Base-by-base conservation (phyloP, 306 rosid species). In the Trifolium subterraneum region DNA sequence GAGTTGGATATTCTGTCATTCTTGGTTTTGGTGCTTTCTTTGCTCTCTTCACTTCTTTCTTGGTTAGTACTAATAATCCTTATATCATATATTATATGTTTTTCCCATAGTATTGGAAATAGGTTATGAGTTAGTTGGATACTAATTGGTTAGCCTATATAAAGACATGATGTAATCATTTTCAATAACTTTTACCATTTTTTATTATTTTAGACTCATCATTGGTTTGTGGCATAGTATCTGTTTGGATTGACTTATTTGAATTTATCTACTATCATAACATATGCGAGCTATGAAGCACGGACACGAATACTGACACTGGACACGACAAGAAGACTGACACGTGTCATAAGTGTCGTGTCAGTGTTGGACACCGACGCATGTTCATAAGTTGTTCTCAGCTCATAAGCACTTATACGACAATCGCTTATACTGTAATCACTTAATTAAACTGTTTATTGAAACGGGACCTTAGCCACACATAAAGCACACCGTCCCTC, bases 21-120 rank as follows among this genome's bases (percentile, higher is more conserved):
- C 92, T 93, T 70, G 97, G 98, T 7, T 93, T 93, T 82, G 98
- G 98, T 71, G 96, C 96, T 68, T 93, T 93, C 84, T 93, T 93
- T 63, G 93, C 97, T 14, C 69, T 93, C 83, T 89, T 93, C 85
- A 93, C 98, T 19, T 91, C 98, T 73, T 86, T 93, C 78, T 84
- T 93, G 91, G 98, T 93, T 23, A 2, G 71, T 66, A 64, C 10
- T 61, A 64, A 10, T 61, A 33, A 33, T 23, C 48, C 74, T 48
- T 54, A 22, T 22, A 22, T 22, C 25, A 22, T 22, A 22, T 22
- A 22, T 22, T 22, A 22, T 22, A 22, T 3, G 35, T 31, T 31
- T n/a, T n/a, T n/a, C n/a, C n/a, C n/a, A n/a, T n/a, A n/a, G n/a
- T n/a, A n/a, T n/a, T n/a, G n/a, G n/a, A n/a, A n/a, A 31, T 31